A percentile compares a stretch with the other conserved stretches of the same genome.
These are phyloP conservation scores for Pelargonium australe DNA, from an alignment of 441 rosid genomes.

Conservation along the genomic window DNA sequence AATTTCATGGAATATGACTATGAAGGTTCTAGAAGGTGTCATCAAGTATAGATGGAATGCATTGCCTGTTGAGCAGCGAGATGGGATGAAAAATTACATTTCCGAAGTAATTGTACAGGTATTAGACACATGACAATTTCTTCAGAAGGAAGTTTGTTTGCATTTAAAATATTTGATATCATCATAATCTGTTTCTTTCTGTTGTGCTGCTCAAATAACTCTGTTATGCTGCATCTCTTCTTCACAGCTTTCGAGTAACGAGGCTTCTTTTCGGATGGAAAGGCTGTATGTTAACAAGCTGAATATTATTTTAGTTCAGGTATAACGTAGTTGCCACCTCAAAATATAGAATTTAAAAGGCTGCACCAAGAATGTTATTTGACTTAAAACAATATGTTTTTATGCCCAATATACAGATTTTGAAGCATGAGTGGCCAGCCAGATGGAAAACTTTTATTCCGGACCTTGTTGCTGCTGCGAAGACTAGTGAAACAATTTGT, in stretches of 20 bases:
- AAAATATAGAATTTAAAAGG: slow-evolving; percentile 2
- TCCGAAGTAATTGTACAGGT: slow-evolving; percentile 99
- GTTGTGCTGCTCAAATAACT: neutral
- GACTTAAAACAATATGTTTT: neutral
- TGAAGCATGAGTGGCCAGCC: slow-evolving; percentile 99
- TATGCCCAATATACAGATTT: slow-evolving; percentile 48
- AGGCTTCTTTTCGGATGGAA: slow-evolving; percentile 78
- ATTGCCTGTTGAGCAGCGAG: slow-evolving; percentile 92
- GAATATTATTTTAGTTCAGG: slow-evolving; percentile 96
- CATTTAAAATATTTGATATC: neutral
- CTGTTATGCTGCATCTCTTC: slow-evolving; percentile 10
- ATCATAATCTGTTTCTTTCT: slow-evolving; percentile 3
- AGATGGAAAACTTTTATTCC: slow-evolving; percentile 99
- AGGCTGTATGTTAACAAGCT: slow-evolving; percentile 94
- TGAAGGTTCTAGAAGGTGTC: slow-evolving; percentile 96
- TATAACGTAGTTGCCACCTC: slow-evolving; percentile 20
- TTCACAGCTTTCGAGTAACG: slow-evolving; percentile 79
- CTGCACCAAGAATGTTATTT: neutral
- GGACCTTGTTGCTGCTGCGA: slow-evolving; percentile 98
- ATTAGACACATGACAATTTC: slow-evolving; percentile 2
- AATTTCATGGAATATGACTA: neutral
- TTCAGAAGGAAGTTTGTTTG: neutral
- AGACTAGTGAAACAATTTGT: slow-evolving; percentile 97
- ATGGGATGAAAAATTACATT: slow-evolving; percentile 99
- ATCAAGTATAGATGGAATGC: slow-evolving; percentile 99